Evolutionary conservation across 805 yeast species (phyloP).

Genomic region (Wickerhamiella spandovensis): DNA sequence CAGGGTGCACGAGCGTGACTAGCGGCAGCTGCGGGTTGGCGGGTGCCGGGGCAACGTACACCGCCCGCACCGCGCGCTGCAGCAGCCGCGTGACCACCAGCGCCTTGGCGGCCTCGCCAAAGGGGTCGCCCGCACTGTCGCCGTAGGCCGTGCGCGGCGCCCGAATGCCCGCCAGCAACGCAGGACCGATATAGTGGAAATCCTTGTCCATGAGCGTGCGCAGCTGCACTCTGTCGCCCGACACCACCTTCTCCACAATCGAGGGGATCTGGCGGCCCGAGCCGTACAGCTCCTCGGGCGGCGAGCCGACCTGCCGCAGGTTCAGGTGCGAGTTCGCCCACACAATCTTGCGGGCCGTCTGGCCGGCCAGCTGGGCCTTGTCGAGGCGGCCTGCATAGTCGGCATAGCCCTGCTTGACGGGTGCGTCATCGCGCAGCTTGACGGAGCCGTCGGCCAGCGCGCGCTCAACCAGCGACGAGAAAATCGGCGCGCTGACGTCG

Average conservation of each 20-base stretch:
- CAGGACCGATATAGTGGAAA: constrained; percentile 45
- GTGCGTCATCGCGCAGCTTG: constrained; percentile 43
- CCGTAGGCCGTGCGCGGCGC: constrained; percentile 52
- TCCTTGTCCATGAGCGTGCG: constrained; percentile 37
- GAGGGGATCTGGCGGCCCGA: constrained; percentile 33
- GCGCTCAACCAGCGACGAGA: constrained; percentile 44
- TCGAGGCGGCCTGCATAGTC: constrained; percentile 24
- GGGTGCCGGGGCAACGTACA: constrained; percentile 42
- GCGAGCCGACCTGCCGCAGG: constrained; percentile 9
- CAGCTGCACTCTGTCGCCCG: constrained; percentile 65
- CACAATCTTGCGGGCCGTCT: constrained; percentile 37
- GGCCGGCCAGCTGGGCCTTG: constrained; percentile 34
- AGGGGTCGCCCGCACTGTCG: constrained; percentile 33
- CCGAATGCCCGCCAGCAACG: constrained; percentile 60
- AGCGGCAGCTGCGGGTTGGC: constrained; percentile 29
- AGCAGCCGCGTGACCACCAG: constrained; percentile 53
- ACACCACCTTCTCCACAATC: constrained; percentile 60
- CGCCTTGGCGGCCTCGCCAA: constrained; percentile 50
- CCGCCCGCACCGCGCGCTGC: constrained; percentile 44
- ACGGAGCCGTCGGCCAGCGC: constrained; percentile 47
- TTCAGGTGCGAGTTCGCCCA: constrained; percentile 32
- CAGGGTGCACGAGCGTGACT: constrained; percentile 51
- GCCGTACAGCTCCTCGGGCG: constrained; percentile 17
- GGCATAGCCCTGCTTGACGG: constrained; percentile 30
- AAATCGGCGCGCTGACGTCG: constrained; percentile 51